These are phyloP conservation scores for Vinca minor DNA, from an alignment of 257 asterid species.

Conservation along the genomic window DNA sequence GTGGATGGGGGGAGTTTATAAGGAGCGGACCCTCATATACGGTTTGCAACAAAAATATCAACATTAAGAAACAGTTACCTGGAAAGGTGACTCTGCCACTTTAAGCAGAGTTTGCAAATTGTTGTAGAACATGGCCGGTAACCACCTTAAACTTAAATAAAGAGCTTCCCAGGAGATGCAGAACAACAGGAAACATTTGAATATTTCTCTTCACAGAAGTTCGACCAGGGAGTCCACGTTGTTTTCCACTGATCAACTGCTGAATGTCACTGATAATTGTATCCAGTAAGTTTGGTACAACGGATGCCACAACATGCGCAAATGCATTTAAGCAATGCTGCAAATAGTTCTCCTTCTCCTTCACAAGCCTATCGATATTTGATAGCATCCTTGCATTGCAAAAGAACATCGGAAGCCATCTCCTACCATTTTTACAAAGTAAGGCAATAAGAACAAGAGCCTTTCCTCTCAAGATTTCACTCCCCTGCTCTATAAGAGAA, in stretches of 20 bases:
- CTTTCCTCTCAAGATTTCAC: slow-evolving; percentile 81
- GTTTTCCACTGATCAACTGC: slow-evolving; percentile 71
- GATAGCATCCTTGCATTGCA: slow-evolving; percentile 83
- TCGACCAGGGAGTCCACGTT: slow-evolving; percentile 56
- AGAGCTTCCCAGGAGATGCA: slow-evolving; percentile 84
- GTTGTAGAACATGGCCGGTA: slow-evolving; percentile 63
- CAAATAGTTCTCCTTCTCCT: slow-evolving; percentile 70
- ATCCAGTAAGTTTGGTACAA: slow-evolving; percentile 79
- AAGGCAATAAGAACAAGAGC: slow-evolving; percentile 73
- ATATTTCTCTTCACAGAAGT: slow-evolving; percentile 61
- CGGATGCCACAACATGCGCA: slow-evolving; percentile 61
- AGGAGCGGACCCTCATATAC: not conserved
- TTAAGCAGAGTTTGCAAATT: slow-evolving; percentile 73
- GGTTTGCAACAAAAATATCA: not conserved
- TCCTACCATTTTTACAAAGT: slow-evolving; percentile 80
- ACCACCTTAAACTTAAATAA: slow-evolving; percentile 66
- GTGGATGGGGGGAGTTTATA: not conserved
- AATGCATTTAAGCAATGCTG: slow-evolving; percentile 62
- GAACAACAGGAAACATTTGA: slow-evolving; percentile 83
- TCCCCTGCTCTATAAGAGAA: slow-evolving; percentile 81
- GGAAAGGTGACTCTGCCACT: slow-evolving; percentile 71
- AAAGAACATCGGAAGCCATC: slow-evolving; percentile 66
- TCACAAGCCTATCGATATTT: slow-evolving; percentile 75
- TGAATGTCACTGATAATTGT: slow-evolving; percentile 68
- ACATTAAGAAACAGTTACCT: slow-evolving; percentile 41